Evolutionary conservation across 345 rosid species (phyloP).

Genomic region (Triadica sebifera): DNA sequence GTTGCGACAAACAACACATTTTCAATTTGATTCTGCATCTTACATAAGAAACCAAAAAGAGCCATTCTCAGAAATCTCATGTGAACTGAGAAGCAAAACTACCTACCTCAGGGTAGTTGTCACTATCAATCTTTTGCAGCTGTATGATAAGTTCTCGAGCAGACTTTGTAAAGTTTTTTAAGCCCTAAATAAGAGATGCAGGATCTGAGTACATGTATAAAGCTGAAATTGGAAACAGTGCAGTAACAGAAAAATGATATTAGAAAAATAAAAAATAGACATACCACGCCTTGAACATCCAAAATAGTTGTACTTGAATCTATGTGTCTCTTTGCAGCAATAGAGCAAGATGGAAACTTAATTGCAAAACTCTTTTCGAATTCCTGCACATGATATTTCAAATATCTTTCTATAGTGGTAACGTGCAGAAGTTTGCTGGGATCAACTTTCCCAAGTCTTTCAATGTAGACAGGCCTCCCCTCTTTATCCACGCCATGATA

Average conservation of each 20-base stretch:
- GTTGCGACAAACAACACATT: not conserved
- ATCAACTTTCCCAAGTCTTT: slow-evolving; percentile 33
- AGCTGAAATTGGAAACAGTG: not conserved
- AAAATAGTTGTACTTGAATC: slow-evolving; percentile 32
- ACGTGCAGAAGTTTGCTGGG: slow-evolving; percentile 28
- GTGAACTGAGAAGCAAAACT: not conserved
- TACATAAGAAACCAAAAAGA: not conserved
- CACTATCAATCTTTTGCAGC: slow-evolving; percentile 33
- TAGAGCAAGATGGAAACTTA: slow-evolving; percentile 34
- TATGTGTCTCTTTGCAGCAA: slow-evolving; percentile 35
- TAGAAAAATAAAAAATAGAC: not conserved
- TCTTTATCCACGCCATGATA: slow-evolving; percentile 38
- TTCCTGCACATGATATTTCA: slow-evolving; percentile 32
- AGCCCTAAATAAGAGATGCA: slow-evolving; percentile 18
- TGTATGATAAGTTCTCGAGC: slow-evolving; percentile 30
- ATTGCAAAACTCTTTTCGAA: slow-evolving; percentile 29
- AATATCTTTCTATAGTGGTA: slow-evolving; percentile 28
- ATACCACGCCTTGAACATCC: slow-evolving; percentile 37
- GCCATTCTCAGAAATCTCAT: not conserved
- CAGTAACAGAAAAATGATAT: not conserved
- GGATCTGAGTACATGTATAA: not conserved
- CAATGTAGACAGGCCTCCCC: slow-evolving; percentile 35
- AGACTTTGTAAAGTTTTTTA: slow-evolving; percentile 24
- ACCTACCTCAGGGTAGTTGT: slow-evolving; percentile 35
- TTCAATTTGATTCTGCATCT: not conserved